A percentile compares a stretch with the other conserved stretches of the same genome.
phyloP scores from a whole-genome alignment of 2,329 filamentous ascomycete species.

The Elsinoe necatrix region DNA sequence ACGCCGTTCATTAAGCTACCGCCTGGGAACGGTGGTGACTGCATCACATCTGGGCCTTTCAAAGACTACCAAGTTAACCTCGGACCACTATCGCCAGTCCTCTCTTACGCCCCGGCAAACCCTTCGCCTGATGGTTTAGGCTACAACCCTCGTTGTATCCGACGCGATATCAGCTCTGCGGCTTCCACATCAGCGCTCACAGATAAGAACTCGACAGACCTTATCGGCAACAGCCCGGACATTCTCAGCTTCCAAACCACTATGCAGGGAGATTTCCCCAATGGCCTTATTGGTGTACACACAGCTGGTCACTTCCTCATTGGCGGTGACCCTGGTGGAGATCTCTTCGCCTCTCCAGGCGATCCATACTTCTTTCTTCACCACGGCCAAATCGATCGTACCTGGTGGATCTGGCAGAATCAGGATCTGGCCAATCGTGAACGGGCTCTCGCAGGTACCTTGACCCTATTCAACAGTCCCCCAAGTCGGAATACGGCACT shows the following conservation, averaged over 20 bases:
- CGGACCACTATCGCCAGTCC: constrained; percentile 40
- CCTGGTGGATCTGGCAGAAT: constrained; percentile 46
- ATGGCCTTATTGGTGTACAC: constrained; percentile 31
- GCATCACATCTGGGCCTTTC: constrained; percentile 44
- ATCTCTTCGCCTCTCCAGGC: constrained; percentile 38
- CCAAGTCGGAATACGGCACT: constrained; percentile 37
- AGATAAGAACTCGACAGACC: constrained; percentile 19
- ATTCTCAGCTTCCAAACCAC: constrained; percentile 22
- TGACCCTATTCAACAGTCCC: constrained; percentile 37
- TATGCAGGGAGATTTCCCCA: constrained; percentile 23
- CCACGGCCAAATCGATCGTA: constrained; percentile 41
- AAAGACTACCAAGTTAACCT: constrained; percentile 38
- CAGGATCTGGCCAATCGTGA: constrained; percentile 31
- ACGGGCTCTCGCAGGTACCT: constrained; percentile 34
- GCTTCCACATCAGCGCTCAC: constrained; percentile 16
- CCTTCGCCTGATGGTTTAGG: constrained; percentile 25
- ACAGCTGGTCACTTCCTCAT: constrained; percentile 41
- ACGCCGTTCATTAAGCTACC: constrained; percentile 30
- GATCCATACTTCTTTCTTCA: constrained; percentile 44
- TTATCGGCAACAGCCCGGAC: constrained; percentile 20
- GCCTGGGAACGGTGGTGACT: constrained; percentile 46
- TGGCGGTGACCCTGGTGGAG: constrained; percentile 39
- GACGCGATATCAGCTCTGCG: constrained; percentile 30
- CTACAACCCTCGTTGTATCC: constrained; percentile 31
- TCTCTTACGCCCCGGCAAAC: constrained; percentile 26